phyloP scores from a whole-genome alignment of 1,284 basidiomycete genomes.

The Xanthoconium separans region DNA sequence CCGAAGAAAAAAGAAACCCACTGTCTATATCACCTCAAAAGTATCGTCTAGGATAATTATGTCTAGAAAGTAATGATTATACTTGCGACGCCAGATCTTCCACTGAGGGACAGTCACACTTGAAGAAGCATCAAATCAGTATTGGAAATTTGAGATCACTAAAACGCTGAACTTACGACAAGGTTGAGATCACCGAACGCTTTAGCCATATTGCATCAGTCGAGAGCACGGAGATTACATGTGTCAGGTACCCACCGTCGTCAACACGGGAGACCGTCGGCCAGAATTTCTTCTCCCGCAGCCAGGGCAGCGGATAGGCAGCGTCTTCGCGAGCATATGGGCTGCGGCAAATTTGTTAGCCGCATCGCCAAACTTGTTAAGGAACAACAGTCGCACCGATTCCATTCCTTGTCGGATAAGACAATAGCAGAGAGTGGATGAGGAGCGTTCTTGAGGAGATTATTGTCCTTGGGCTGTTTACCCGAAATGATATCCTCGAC shows the following conservation, averaged over 20 bases:
- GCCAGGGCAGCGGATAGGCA: slow-evolving; percentile 78
- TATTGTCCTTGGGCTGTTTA: slow-evolving; percentile 84
- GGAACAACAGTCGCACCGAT: slow-evolving; percentile 53
- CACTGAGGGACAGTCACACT: slow-evolving; percentile 90
- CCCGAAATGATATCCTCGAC: slow-evolving; percentile 86
- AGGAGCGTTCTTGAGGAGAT: slow-evolving; percentile 92
- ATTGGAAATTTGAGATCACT: not conserved
- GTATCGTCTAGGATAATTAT: slow-evolving; percentile 9
- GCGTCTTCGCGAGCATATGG: slow-evolving; percentile 87
- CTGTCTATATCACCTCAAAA: slow-evolving; percentile 15
- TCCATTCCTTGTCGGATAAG: slow-evolving; percentile 76
- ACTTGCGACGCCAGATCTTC: slow-evolving; percentile 58
- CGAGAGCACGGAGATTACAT: not conserved
- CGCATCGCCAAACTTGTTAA: not conserved
- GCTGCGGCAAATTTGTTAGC: slow-evolving; percentile 25
- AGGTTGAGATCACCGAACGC: slow-evolving; percentile 83
- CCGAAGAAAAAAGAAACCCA: slow-evolving; percentile 41
- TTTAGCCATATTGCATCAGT: slow-evolving; percentile 27
- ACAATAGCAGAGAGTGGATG: slow-evolving; percentile 82
- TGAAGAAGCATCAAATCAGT: slow-evolving; percentile 10
- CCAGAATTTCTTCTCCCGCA: slow-evolving; percentile 91
- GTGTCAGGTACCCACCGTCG: slow-evolving; percentile 61
- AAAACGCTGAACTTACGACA: slow-evolving; percentile 53
- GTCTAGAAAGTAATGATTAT: slow-evolving; percentile 13
- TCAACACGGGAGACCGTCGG: slow-evolving; percentile 87